Base-by-base conservation (phyloP, 352 stramenopile species). In the Phytophthora melonis region DNA sequence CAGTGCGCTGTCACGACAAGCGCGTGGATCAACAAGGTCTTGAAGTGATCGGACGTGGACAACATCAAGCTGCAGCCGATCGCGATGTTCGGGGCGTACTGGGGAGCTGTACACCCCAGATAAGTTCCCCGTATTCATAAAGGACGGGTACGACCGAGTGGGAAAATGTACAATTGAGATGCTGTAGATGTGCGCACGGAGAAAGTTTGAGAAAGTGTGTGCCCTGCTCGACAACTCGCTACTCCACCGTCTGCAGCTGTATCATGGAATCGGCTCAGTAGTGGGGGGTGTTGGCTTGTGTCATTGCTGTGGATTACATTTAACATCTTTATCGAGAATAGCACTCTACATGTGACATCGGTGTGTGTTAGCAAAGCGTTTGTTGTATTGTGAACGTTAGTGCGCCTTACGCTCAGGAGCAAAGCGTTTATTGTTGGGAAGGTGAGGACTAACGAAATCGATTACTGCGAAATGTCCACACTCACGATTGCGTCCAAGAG, bases 81-180 rank as follows among this genome's bases (percentile, higher is more conserved):
- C 54, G 81, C 84, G 30, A 89, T 83, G 6, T 93, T 91, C 58
- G 84, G 82, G 25, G 83, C 75, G 41, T 8, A 49, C 14, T 49
- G 41, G 41, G 18, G 41, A 19, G 13, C 41, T 49, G n/a, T 49
- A 49, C 13, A 49, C 39, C 3, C 41, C 41, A 14, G 41, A 49
- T 14, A 49, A 49, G 41, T 49, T 49, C 41, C 41, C 86, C 3
- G 84, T 90, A 27, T 93, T 91, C 25, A 89, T 93, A 68, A 86
- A 89, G 63, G 89, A 90, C 72, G 82, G 81, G 2, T 56, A 75
- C 23, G 77, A 84, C 10, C 83, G 89, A 36, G 88, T 98, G 11
- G 85, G 81, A 71, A 76, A 47, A 97, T 98, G 91, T 98, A 98
- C 81, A 96, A 92, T 70, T 98, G 94, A 93, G 70, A 93, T 41